Evolutionary conservation across 2,329 filamentous ascomycete species (phyloP).

Genomic region (Aspergillus aculeatinus): DNA sequence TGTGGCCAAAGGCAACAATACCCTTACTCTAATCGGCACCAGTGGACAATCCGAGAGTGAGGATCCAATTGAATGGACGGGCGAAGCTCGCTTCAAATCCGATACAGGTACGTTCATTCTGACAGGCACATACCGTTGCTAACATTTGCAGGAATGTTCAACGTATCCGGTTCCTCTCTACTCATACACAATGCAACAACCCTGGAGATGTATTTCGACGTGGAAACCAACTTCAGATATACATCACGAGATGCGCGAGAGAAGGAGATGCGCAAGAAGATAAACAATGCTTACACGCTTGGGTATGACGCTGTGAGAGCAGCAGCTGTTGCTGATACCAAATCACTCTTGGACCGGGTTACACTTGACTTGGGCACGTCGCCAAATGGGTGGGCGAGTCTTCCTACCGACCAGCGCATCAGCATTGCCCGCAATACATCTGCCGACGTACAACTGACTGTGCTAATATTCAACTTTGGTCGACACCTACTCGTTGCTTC

Average conservation of each 20-base stretch:
- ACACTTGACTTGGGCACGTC: conserved; percentile 1
- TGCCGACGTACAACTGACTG: conserved; percentile 2
- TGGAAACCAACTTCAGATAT: conserved; percentile 6
- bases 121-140: too few relatives aligned
- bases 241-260: not conserved
- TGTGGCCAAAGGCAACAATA: too few relatives aligned
- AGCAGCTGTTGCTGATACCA: not conserved
- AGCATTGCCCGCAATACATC: not conserved
- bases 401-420: conserved; percentile 7
- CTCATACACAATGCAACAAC: not conserved
- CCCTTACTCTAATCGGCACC: not conserved
- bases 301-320: not conserved
- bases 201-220: conserved; percentile 7
- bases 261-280: conserved; percentile 1
- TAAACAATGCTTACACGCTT: not conserved
- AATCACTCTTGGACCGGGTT: not conserved
- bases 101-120: not conserved
- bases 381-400: not conserved
- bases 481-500: not conserved
- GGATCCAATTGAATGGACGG: conserved; percentile 5
- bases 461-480: conserved; percentile 5
- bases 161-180: not conserved
- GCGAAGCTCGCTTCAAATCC: conserved; percentile 2
- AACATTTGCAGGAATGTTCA: too few relatives aligned
- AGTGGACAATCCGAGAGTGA: conserved; percentile 8